Evolutionary conservation across 352 stramenopile genomes (phyloP).

Genomic region (Globisporangium megalacanthum): DNA sequence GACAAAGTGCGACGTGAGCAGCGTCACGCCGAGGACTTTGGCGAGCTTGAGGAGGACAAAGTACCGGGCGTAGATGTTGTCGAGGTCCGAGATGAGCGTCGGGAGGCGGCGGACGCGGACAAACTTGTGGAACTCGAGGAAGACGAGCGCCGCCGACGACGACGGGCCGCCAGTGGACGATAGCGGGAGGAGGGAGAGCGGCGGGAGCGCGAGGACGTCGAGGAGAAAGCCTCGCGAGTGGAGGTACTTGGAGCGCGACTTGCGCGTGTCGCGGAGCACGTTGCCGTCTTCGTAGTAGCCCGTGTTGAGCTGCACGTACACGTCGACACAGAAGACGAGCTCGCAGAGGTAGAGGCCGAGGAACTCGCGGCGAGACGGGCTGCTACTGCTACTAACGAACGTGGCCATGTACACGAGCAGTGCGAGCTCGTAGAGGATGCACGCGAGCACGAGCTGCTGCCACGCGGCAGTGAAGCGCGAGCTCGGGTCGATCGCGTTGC

Average conservation of each 20-base stretch:
- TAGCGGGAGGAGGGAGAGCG: conserved; percentile 31
- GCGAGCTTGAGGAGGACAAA: conserved; percentile 52
- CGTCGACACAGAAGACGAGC: conserved; percentile 48
- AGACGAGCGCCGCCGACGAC: conserved; percentile 8
- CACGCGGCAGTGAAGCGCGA: conserved; percentile 45
- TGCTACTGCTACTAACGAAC: conserved; percentile 18
- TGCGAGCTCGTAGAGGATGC: conserved; percentile 49
- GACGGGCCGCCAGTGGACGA: neutral
- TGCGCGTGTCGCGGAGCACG: conserved; percentile 48
- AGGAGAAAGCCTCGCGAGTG: conserved; percentile 42
- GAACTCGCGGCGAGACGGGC: conserved; percentile 17
- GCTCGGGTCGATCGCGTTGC: conserved; percentile 56
- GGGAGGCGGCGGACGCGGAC: conserved; percentile 43
- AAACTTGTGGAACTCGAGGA: conserved; percentile 56
- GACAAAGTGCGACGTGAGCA: conserved; percentile 47
- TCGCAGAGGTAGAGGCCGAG: conserved; percentile 46
- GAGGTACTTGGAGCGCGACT: conserved; percentile 59
- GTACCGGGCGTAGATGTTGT: conserved; percentile 60
- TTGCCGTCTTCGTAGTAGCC: conserved; percentile 72
- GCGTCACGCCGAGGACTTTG: conserved; percentile 45
- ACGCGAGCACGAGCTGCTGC: conserved; percentile 43
- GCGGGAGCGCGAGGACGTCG: conserved; percentile 41
- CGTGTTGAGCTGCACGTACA: conserved; percentile 70
- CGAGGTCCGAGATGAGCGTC: conserved; percentile 44
- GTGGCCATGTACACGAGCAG: conserved; percentile 37